Evolutionary conservation across 2,329 filamentous ascomycete genomes (phyloP).

Genomic region (Biscogniauxia sp.): DNA sequence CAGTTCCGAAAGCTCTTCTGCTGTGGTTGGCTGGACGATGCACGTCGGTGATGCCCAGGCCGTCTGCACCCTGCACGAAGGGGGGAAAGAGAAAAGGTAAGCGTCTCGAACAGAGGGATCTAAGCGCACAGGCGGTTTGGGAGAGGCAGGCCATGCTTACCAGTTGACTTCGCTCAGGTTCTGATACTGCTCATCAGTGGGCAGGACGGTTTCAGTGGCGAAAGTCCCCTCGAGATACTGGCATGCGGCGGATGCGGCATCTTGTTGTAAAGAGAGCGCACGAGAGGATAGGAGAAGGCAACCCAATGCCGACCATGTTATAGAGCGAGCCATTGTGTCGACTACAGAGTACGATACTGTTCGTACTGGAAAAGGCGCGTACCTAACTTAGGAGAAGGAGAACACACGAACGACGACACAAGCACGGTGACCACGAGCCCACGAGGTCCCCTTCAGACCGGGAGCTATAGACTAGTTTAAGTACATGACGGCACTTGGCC

Average conservation of each 20-base stretch:
- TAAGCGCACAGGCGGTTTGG: not conserved
- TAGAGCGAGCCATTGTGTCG: conserved; percentile 8
- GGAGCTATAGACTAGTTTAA: not conserved
- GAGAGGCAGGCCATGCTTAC: conserved; percentile 1
- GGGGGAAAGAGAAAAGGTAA: not conserved
- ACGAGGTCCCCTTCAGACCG: not conserved
- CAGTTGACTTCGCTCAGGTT: conserved; percentile 10
- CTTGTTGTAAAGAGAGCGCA: conserved; percentile 1
- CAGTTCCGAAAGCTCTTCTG: conserved; percentile 17
- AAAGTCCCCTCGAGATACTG: conserved; percentile 10
- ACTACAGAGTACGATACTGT: not conserved
- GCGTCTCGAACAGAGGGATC: not conserved
- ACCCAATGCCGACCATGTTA: conserved; percentile 1
- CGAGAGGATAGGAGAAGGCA: conserved; percentile 5
- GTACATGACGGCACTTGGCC: not conserved
- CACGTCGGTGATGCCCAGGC: conserved; percentile 25
- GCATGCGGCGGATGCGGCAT: conserved; percentile 8
- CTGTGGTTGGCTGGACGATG: conserved; percentile 19
- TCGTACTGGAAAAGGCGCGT: not conserved
- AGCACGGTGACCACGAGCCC: not conserved
- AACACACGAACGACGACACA: not conserved
- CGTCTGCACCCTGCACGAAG: conserved; percentile 20
- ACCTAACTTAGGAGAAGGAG: not conserved
- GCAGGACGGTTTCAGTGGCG: conserved; percentile 9
- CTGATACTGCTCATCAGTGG: conserved; percentile 7